These are phyloP conservation scores for Eimeria falciformis DNA, from an alignment of 169 alveolate species.

Conservation along the genomic window DNA sequence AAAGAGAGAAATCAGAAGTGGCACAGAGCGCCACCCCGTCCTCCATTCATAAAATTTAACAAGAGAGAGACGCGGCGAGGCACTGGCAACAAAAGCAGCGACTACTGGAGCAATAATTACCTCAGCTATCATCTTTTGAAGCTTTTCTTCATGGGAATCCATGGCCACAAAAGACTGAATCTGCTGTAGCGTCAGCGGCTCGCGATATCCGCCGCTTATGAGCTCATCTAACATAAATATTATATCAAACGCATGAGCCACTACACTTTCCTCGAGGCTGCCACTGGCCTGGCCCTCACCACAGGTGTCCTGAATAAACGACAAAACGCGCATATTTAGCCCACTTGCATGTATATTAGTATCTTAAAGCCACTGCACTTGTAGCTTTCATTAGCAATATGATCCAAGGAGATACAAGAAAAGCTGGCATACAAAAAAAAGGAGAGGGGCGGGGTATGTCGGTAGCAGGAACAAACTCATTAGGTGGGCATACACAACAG, in stretches of 20 bases:
- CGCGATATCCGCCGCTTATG: slow-evolving; percentile 88
- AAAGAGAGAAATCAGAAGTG: no score
- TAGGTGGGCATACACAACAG: not conserved
- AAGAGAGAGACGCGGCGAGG: no score
- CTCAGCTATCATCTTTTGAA: slow-evolving; percentile 70
- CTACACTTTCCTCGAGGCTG: slow-evolving; percentile 86
- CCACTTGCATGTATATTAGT: no score
- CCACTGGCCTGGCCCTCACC: slow-evolving; percentile 82
- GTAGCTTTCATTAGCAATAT: not conserved
- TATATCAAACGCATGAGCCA: slow-evolving; percentile 88
- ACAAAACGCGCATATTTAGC: not conserved
- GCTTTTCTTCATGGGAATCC: slow-evolving; percentile 94
- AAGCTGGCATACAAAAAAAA: not conserved
- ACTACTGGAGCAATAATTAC: no score
- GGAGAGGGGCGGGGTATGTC: not conserved
- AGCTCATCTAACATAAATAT: slow-evolving; percentile 93
- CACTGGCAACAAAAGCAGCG: no score
- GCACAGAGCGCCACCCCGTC: no score
- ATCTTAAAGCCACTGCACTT: not conserved
- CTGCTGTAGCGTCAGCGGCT: slow-evolving; percentile 90
- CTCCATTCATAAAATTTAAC: no score
- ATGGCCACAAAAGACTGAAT: slow-evolving; percentile 91
- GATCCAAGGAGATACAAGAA: not conserved
- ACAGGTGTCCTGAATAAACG: slow-evolving; percentile 78
- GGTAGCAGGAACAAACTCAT: not conserved